Conservation (phyloP, 1,284 basidiomycete genomes). For the Leccinum griseonigrum region DNA sequence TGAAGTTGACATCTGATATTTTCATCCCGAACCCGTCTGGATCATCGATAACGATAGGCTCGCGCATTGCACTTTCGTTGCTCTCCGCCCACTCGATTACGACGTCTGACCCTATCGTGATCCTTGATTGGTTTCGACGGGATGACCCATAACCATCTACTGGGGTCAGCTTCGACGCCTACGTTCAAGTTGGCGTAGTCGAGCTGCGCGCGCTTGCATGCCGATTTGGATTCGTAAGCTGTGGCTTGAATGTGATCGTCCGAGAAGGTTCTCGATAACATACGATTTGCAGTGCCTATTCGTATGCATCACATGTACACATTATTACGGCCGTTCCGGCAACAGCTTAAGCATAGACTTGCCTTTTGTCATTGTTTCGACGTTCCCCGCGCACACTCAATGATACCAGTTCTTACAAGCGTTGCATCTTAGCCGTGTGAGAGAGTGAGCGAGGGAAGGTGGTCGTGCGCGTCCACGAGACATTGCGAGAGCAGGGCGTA, state of each 20-base stretch:
- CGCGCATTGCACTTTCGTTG: slow-evolving; percentile 67
- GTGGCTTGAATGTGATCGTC: slow-evolving; percentile 68
- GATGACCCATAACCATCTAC: slow-evolving; percentile 65
- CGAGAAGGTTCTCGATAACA: slow-evolving; percentile 53
- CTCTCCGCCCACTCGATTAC: slow-evolving; percentile 68
- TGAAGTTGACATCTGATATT: slow-evolving; percentile 71
- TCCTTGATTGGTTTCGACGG: slow-evolving; percentile 59
- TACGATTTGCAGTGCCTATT: slow-evolving; percentile 72
- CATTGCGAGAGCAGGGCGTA: too few species aligned
- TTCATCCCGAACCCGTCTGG: slow-evolving; percentile 82
- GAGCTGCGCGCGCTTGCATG: slow-evolving; percentile 64
- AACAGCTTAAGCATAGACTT: slow-evolving; percentile 23
- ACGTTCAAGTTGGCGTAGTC: slow-evolving; percentile 76
- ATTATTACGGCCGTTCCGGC: slow-evolving; percentile 13
- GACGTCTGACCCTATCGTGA: slow-evolving; percentile 63
- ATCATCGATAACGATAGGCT: slow-evolving; percentile 74
- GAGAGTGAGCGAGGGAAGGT: too few species aligned
- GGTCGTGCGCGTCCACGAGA: too few species aligned
- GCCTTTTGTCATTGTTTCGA: slow-evolving; percentile 65
- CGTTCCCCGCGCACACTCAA: slow-evolving; percentile 74
- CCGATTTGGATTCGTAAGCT: slow-evolving; percentile 60
- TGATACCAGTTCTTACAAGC: slow-evolving; percentile 79
- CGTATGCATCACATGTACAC: slow-evolving; percentile 12
- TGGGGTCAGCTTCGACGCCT: slow-evolving; percentile 59
- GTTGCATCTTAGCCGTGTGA: slow-evolving; percentile 53